Percentiles rank a stretch among this genome's conserved stretches.
Conservation (phyloP, 1,139 yeast species). For the Candida pseudoviswanathii region DNA sequence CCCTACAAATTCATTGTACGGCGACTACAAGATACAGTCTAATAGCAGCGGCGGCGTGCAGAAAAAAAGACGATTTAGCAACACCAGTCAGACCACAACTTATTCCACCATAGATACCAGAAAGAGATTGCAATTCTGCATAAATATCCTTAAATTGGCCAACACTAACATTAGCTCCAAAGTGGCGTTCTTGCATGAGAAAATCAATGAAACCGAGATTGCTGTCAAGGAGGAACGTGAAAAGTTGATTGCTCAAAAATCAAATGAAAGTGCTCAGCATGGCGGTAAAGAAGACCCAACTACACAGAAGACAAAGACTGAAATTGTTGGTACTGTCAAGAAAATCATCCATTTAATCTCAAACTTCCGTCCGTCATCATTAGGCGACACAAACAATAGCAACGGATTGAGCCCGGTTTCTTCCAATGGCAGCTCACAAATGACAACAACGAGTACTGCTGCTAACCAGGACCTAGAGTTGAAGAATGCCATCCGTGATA, state of each 20-base stretch:
- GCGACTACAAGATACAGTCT: constrained; percentile 9
- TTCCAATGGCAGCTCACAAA: constrained; percentile 14
- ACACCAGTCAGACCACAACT: constrained; percentile 17
- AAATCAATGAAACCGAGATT: constrained; percentile 29
- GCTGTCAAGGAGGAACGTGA: constrained; percentile 18
- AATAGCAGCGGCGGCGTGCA: not conserved
- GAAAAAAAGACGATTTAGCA: constrained; percentile 26
- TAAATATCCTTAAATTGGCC: constrained; percentile 74
- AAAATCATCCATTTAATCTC: constrained; percentile 86
- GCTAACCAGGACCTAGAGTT: constrained; percentile 25
- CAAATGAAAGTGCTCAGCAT: constrained; percentile 13
- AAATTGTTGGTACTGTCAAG: constrained; percentile 84
- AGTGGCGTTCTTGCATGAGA: constrained; percentile 59
- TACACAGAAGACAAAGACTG: constrained; percentile 64
- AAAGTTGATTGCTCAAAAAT: constrained; percentile 11
- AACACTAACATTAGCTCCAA: constrained; percentile 69
- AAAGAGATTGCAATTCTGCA: constrained; percentile 69
- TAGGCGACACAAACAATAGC: constrained; percentile 18
- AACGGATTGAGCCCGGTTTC: constrained; percentile 14
- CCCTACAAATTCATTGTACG: constrained; percentile 12
- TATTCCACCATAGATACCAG: constrained; percentile 53
- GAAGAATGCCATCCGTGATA: constrained; percentile 77
- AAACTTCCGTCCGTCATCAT: constrained; percentile 78
- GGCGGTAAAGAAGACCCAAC: constrained; percentile 1
- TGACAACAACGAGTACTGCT: not conserved